A percentile compares a stretch with the other conserved stretches of the same genome.
phyloP scores from a whole-genome alignment of 1,284 basidiomycete genomes.

The Malassezia slooffiae region DNA sequence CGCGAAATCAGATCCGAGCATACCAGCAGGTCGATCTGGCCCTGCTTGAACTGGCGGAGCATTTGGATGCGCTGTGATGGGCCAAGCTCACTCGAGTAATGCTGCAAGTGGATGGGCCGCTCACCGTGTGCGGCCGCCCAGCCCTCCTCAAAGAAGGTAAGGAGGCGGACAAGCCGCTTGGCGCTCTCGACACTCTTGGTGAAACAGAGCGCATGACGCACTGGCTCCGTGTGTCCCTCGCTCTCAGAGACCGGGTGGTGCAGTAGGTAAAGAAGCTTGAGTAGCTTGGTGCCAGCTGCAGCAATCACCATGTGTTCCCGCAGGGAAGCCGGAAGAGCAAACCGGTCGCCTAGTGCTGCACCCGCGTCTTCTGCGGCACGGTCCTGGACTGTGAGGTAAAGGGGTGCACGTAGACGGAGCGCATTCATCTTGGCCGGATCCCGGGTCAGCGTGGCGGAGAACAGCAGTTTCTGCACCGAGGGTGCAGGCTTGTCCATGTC shows the following conservation, averaged over 20 bases:
- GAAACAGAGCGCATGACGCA: constrained; percentile 74
- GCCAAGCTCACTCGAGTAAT: constrained; percentile 76
- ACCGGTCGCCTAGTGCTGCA: constrained; percentile 52
- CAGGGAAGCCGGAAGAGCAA: constrained; percentile 32
- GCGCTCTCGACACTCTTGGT: constrained; percentile 92
- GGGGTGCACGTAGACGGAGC: constrained; percentile 65
- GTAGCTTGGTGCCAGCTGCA: constrained; percentile 69
- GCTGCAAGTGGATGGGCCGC: constrained; percentile 48
- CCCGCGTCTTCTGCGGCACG: constrained; percentile 50
- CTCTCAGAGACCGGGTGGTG: constrained; percentile 48
- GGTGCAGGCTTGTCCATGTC: constrained; percentile 11
- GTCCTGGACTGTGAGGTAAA: constrained; percentile 70
- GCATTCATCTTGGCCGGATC: constrained; percentile 85
- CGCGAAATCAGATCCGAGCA: constrained; percentile 92
- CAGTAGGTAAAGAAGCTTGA: constrained; percentile 77
- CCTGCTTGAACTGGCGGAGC: constrained; percentile 66
- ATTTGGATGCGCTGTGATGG: constrained; percentile 64
- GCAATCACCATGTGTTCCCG: constrained; percentile 64
- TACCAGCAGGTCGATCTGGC: constrained; percentile 76
- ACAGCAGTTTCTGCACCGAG: constrained; percentile 80
- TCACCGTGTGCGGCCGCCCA: constrained; percentile 19
- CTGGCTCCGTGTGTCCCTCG: constrained; percentile 29
- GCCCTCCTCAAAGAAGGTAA: constrained; percentile 63
- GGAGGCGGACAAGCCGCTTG: constrained; percentile 64
- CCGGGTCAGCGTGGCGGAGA: constrained; percentile 87